Evolutionary conservation across 805 yeast genomes (phyloP), one percentile per base, ranked within the genome.

Genomic region (Saccharomycopsis javanensis): DNA sequence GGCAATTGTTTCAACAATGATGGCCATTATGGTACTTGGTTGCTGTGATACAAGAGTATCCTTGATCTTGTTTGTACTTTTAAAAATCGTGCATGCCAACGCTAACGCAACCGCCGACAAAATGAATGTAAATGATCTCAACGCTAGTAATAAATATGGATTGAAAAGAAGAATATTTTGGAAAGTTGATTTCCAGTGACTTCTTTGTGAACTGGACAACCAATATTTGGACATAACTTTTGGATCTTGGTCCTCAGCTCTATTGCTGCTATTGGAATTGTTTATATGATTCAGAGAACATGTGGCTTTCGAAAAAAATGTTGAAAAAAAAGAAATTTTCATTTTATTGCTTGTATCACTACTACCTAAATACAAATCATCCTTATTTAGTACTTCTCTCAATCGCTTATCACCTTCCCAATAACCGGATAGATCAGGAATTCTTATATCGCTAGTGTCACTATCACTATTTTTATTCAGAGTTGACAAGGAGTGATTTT

Each of bases 11-110:
- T 90, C 92, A 3, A 92, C 96, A 55, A 82, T 82, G 1, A 94
- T 79, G 3, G 97, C 94, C 96, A 94, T 89, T 50, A 91, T 83
- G 0, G 98, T 88, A 64, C 96, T 85, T 16, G 99, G 86, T 65
- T 87, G 90, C 66, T 87, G 96, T 6, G 78, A 73, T 6, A 88
- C 70, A 11, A 71, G 66, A 3, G 61, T 60, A 1, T 61, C 50
- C 8, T 62, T 61, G 8, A 58, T 25, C 5, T 60, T 31, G 30
- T 57, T 56, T 15, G 57, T 54, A 31, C 54, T 51, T 35, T 65
- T 63, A 66, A 75, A 81, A 55, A 88, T 81, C 51, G 83, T 69
- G 5, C 76, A 70, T 0, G 97, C 90, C 27, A 92, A 67, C 0
- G 82, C 94, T 61, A 92, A 74, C 0, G 97, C 88, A 35, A 83